Conservation (phyloP, 2,329 filamentous ascomycete species). For the Ceratocystiopsis sp. region DNA sequence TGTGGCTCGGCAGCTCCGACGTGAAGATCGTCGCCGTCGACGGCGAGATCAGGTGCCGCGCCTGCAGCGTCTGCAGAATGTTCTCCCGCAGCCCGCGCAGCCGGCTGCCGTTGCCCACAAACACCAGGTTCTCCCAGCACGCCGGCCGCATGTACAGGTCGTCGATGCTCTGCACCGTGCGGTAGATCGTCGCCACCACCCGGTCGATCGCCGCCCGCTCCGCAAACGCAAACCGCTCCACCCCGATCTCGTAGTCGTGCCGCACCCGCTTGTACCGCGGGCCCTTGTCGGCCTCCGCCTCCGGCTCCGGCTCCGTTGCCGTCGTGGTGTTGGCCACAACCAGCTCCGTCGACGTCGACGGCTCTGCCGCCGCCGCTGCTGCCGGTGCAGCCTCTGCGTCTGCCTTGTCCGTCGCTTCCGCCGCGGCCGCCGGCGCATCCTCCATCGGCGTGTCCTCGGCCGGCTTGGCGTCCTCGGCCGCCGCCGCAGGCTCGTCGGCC, state of each 20-base stretch:
- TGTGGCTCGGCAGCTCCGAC: constrained; percentile 84
- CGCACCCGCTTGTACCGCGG: constrained; percentile 23
- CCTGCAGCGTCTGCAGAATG: constrained; percentile 59
- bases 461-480: neutral
- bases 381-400: constrained; percentile 1
- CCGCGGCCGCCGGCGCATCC: constrained; percentile 1
- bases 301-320: neutral
- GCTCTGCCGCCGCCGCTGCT: neutral
- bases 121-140: constrained; percentile 82
- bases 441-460: neutral
- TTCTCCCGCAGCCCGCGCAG: constrained; percentile 74
- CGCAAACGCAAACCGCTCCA: constrained; percentile 56
- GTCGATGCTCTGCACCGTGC: constrained; percentile 64
- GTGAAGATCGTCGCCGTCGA: constrained; percentile 93
- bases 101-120: constrained; percentile 72
- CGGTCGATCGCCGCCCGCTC: constrained; percentile 60
- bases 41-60: constrained; percentile 79
- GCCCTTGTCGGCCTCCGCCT: constrained; percentile 1
- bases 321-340: too few relatives aligned
- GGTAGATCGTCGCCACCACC: constrained; percentile 71
- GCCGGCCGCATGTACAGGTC: constrained; percentile 71
- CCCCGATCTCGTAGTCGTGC: constrained; percentile 57
- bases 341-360: constrained; percentile 1
- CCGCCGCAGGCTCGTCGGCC: constrained; percentile 1
- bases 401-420: neutral